Percentiles rank a stretch among this genome's conserved stretches.
phyloP scores from a whole-genome alignment of 495 filamentous ascomycete species.

The Aspergillus campestris region DNA sequence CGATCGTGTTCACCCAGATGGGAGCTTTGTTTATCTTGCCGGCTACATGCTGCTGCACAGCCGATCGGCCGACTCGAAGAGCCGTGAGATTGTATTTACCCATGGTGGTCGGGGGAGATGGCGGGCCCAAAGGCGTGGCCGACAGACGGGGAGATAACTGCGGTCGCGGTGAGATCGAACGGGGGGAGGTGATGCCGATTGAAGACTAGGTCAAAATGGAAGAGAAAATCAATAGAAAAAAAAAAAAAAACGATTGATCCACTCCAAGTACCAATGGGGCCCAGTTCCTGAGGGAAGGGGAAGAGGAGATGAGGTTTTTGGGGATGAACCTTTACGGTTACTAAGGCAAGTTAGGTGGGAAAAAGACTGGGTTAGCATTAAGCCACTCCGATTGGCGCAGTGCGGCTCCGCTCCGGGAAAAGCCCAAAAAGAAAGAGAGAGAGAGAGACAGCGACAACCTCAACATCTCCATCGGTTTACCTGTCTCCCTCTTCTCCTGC shows the following conservation, averaged over 20 bases:
- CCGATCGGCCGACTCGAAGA: slow-evolving; percentile 61
- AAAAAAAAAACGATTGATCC: no score
- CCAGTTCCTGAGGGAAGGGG: neutral
- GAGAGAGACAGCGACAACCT: slow-evolving; percentile 5
- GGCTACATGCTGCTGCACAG: slow-evolving; percentile 47
- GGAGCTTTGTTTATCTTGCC: slow-evolving; percentile 46
- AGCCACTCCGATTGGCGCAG: slow-evolving; percentile 33
- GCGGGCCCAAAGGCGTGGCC: no score
- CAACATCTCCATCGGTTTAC: neutral
- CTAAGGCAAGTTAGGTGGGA: no score
- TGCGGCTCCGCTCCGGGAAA: slow-evolving; percentile 28
- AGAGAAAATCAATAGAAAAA: no score
- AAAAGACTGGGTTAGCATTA: slow-evolving; percentile 33
- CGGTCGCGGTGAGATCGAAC: neutral
- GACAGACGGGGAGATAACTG: neutral
- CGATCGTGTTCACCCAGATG: slow-evolving; percentile 68
- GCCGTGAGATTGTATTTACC: slow-evolving; percentile 66
- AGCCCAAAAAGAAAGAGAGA: slow-evolving; percentile 20
- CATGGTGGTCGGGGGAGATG: slow-evolving; percentile 39
- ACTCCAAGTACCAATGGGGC: no score
- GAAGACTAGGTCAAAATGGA: no score
- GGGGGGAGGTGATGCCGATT: no score
- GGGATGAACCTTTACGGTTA: neutral
- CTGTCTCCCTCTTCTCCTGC: neutral
- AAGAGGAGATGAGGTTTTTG: slow-evolving; percentile 1